Conservation (phyloP, 2,329 filamentous ascomycete species). For the Sclerotinia spermophila region DNA sequence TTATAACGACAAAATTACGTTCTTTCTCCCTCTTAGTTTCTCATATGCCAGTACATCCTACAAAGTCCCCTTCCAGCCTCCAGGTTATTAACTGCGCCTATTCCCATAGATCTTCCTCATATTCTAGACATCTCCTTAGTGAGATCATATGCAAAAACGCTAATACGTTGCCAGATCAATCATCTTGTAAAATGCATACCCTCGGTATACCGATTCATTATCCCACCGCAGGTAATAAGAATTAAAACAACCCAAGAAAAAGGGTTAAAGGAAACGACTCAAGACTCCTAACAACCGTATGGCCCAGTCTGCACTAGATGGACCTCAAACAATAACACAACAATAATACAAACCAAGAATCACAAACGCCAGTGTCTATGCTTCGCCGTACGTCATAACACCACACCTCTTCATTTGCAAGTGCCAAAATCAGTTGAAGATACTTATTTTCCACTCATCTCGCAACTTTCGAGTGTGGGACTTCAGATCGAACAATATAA, state of each 20-base stretch:
- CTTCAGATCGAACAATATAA: background rate
- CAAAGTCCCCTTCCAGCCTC: background rate
- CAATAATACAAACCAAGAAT: conserved; percentile 7
- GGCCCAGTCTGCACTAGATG: conserved; percentile 17
- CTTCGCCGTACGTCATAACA: background rate
- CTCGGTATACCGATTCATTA: background rate
- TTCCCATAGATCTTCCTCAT: background rate
- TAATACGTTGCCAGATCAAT: background rate
- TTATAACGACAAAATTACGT: background rate
- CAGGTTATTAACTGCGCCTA: no score
- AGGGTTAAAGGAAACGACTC: background rate
- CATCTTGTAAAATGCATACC: no score
- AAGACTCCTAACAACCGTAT: conserved; percentile 4
- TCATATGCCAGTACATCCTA: background rate
- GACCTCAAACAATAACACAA: background rate
- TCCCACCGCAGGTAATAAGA: background rate
- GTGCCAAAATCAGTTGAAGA: background rate
- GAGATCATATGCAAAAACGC: background rate
- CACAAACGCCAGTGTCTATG: background rate
- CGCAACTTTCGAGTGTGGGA: background rate
- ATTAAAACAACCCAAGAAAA: conserved; percentile 4
- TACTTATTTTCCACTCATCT: background rate
- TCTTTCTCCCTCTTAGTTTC: background rate
- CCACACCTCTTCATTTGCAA: background rate
- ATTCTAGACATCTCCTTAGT: background rate